phyloP scores from a whole-genome alignment of 225 moss, liverwort and hornwort genomes.

The Straminergon stramineum region DNA sequence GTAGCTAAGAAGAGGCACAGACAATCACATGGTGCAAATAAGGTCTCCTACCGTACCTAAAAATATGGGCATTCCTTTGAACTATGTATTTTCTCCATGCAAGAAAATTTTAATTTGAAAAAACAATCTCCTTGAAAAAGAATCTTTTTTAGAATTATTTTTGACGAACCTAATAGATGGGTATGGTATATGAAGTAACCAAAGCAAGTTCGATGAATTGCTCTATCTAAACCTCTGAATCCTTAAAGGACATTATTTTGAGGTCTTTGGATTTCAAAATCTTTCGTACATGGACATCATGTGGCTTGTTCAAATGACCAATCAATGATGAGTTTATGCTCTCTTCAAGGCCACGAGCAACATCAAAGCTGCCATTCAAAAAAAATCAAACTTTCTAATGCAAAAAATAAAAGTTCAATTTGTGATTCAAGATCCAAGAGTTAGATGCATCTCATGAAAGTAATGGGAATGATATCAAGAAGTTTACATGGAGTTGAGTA shows the following conservation, averaged over 20 bases:
- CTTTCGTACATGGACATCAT: neutral
- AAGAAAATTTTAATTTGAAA: neutral
- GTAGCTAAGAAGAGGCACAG: no score
- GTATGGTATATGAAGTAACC: neutral
- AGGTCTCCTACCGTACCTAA: neutral
- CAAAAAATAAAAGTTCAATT: neutral
- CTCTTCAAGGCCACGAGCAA: accelerated
- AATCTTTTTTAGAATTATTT: neutral
- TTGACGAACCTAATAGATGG: accelerated
- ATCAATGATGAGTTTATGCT: neutral
- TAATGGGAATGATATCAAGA: neutral
- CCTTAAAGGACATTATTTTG: neutral
- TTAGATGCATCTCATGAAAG: neutral
- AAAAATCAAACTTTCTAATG: neutral
- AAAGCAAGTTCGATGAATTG: accelerated
- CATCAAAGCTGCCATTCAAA: neutral
- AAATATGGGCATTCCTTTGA: neutral
- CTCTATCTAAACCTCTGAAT: no score
- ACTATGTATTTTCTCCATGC: accelerated
- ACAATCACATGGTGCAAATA: no score
- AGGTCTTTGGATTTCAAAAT: neutral
- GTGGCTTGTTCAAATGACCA: neutral
- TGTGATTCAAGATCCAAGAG: neutral
- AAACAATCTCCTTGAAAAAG: neutral
- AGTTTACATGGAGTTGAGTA: neutral